phyloP scores from a whole-genome alignment of 257 asterid species.

The Solanum bulbocastanum region DNA sequence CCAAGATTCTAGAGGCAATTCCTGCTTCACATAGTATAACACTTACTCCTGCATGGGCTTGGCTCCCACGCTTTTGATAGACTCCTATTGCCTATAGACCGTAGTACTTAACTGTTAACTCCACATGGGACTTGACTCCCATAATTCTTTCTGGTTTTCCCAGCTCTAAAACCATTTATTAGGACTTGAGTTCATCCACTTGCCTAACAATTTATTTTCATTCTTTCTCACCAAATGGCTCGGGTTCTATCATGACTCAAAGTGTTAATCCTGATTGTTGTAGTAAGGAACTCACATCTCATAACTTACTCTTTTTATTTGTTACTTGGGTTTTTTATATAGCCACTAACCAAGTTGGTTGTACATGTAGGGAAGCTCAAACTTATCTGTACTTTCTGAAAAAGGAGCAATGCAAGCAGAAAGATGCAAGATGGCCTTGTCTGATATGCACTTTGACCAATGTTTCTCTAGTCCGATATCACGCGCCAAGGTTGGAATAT shows the following conservation, averaged over 20 bases:
- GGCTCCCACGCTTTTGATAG: background rate
- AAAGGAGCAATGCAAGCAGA: slow-evolving; percentile 56
- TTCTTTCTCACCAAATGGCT: background rate
- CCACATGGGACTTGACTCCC: background rate
- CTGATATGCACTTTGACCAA: slow-evolving; percentile 44
- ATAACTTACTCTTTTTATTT: background rate
- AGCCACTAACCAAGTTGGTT: background rate
- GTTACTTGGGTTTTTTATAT: background rate
- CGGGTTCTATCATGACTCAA: background rate
- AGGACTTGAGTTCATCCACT: background rate
- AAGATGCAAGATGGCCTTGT: slow-evolving; percentile 46
- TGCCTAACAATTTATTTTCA: background rate
- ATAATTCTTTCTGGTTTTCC: background rate
- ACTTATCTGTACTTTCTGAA: slow-evolving; percentile 53
- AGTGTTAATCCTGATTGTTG: background rate
- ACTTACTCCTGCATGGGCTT: background rate
- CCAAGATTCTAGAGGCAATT: background rate
- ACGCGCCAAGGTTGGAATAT: slow-evolving; percentile 58
- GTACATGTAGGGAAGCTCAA: slow-evolving; percentile 64
- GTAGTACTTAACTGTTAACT: background rate
- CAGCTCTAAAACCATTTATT: background rate
- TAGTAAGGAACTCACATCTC: background rate
- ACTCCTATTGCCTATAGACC: background rate
- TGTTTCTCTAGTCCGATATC: slow-evolving; percentile 79
- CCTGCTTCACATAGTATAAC: background rate